Percentiles rank a stretch among this genome's conserved stretches.
phyloP scores from a whole-genome alignment of 495 filamentous ascomycete species.

The Bryoglossum gracile region DNA sequence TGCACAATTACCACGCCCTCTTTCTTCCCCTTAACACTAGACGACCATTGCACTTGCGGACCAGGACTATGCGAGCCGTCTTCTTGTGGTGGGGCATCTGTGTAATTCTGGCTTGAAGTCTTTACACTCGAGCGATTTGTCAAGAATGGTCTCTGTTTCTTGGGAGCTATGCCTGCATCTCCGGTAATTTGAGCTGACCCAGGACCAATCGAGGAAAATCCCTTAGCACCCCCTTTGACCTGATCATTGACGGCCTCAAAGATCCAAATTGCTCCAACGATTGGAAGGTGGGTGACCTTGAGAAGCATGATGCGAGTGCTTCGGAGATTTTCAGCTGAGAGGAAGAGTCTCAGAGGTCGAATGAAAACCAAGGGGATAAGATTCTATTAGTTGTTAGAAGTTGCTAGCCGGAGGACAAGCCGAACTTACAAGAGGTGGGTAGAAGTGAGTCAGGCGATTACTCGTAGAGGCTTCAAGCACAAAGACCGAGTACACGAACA shows the following conservation, averaged over 20 bases:
- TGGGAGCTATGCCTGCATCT: neutral
- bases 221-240: constrained; percentile 2
- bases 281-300: constrained; percentile 52
- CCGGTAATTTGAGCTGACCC: neutral
- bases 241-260: constrained; percentile 35
- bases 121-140: constrained; percentile 14
- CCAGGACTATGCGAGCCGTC: constrained; percentile 4
- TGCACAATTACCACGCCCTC: constrained; percentile 4
- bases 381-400: constrained; percentile 49
- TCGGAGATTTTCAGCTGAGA: constrained; percentile 66
- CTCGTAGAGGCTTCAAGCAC: constrained; percentile 74
- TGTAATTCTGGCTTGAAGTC: constrained; percentile 6
- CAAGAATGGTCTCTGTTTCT: constrained; percentile 15
- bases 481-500: constrained; percentile 71
- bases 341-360: constrained; percentile 70
- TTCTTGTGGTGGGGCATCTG: neutral
- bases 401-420: constrained; percentile 14
- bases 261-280: constrained; percentile 41
- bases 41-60: neutral
- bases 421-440: constrained; percentile 35
- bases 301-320: constrained; percentile 69
- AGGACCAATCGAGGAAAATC: constrained; percentile 13
- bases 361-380: constrained; percentile 76
- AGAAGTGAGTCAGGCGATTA: constrained; percentile 74
- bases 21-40: constrained; percentile 1